phyloP scores from a whole-genome alignment of 257 asterid genomes.

The Solanum paucissectum region DNA sequence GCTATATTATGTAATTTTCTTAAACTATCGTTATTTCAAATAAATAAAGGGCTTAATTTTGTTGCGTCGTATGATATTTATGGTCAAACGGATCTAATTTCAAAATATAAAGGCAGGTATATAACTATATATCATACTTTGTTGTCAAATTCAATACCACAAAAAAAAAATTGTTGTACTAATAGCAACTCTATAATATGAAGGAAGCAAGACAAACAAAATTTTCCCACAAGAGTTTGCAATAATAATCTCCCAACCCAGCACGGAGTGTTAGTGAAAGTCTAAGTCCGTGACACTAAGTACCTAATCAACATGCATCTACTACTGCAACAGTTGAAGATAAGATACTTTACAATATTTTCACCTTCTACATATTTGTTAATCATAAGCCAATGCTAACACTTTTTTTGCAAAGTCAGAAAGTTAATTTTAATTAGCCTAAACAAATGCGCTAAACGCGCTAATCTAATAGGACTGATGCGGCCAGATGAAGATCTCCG shows the following conservation, averaged over 20 bases:
- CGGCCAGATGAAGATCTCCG: constrained; percentile 82
- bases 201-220: constrained; percentile 48
- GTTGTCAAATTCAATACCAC: background rate
- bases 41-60: too few species aligned
- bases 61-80: too few species aligned
- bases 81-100: too few species aligned
- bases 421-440: background rate
- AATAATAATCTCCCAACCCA: background rate
- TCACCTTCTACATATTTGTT: constrained; percentile 9
- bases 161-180: background rate
- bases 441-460: constrained; percentile 3
- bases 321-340: constrained; percentile 10
- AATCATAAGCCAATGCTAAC: background rate
- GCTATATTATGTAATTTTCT: too few species aligned
- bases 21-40: background rate
- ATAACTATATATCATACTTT: background rate
- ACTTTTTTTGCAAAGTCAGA: background rate
- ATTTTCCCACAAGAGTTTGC: constrained; percentile 35
- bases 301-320: constrained; percentile 1
- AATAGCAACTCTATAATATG: constrained; percentile 22
- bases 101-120: background rate
- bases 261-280: background rate
- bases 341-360: constrained; percentile 28
- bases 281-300: background rate
- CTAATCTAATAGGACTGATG: constrained; percentile 51